Evolutionary conservation across 2,329 filamentous ascomycete species (phyloP).

Genomic region (Anthostomella pinea): DNA sequence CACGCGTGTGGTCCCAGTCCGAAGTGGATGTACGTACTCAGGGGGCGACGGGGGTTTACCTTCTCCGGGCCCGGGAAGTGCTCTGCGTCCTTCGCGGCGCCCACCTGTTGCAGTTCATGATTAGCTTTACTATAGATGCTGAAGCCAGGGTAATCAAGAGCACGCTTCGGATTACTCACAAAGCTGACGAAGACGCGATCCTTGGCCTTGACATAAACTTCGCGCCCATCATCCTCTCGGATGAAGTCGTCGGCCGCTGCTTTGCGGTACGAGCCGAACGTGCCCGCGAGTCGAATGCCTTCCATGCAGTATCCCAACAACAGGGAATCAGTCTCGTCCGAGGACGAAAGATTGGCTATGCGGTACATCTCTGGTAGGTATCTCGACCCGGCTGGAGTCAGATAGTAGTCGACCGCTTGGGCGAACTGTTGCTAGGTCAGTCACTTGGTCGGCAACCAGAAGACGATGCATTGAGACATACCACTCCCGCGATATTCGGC

Average conservation of each 20-base stretch:
- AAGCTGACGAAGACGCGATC: conserved; percentile 64
- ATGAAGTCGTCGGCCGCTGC: conserved; percentile 45
- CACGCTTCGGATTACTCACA: conserved; percentile 42
- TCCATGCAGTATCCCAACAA: conserved; percentile 71
- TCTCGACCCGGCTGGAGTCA: conserved; percentile 52
- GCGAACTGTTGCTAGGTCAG: conserved; percentile 53
- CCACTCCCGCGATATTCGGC: conserved; percentile 67
- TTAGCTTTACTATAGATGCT: not conserved
- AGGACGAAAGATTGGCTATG: conserved; percentile 53
- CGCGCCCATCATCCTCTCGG: conserved; percentile 48
- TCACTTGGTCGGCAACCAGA: not conserved
- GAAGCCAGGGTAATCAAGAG: not conserved
- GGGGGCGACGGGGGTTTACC: conserved; percentile 61
- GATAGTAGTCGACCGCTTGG: conserved; percentile 70
- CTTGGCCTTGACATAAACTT: conserved; percentile 51
- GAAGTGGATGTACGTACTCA: conserved; percentile 64
- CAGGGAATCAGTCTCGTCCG: conserved; percentile 57
- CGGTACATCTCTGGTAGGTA: conserved; percentile 60
- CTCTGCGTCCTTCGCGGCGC: conserved; percentile 52
- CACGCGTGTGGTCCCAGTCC: conserved; percentile 61
- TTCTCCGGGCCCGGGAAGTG: conserved; percentile 60
- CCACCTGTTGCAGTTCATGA: conserved; percentile 26
- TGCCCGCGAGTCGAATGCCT: conserved; percentile 65
- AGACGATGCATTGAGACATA: conserved; percentile 34
- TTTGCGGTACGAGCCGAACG: conserved; percentile 59